Evolutionary conservation across 2,329 filamentous ascomycete genomes (phyloP).

Genomic region (Penicillium sp.): DNA sequence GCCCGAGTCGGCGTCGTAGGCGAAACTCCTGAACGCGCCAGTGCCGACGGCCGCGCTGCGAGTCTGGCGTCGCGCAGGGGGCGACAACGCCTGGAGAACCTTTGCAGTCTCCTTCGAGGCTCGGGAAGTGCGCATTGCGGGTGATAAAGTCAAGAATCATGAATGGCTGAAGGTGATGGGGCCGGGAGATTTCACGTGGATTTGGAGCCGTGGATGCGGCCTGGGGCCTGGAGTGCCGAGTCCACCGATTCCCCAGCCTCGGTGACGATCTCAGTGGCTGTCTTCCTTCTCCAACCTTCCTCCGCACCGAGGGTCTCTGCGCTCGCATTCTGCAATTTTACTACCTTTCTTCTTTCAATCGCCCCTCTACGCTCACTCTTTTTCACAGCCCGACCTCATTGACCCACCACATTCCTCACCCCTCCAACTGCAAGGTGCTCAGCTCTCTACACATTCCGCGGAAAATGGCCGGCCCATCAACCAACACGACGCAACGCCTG

Average conservation of each 20-base stretch:
- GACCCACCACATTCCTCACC: constrained; percentile 9
- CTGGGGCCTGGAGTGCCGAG: constrained; percentile 10
- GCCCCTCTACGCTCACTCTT: neutral
- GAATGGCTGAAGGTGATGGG: neutral
- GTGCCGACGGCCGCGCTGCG: constrained; percentile 40
- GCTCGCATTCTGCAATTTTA: neutral
- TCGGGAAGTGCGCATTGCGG: constrained; percentile 59
- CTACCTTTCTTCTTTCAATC: neutral
- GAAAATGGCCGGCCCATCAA: constrained; percentile 32
- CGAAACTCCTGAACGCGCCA: constrained; percentile 32
- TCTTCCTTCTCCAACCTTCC: constrained; percentile 11
- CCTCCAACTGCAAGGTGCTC: neutral
- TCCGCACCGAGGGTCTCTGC: neutral
- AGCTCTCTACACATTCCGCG: constrained; percentile 3
- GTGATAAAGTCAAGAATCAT: neutral
- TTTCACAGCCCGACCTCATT: neutral
- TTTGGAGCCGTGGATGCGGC: constrained; percentile 9
- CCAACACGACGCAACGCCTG: constrained; percentile 57
- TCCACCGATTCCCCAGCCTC: constrained; percentile 23
- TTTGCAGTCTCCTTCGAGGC: constrained; percentile 62
- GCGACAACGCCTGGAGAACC: constrained; percentile 54
- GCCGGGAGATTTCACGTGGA: constrained; percentile 20
- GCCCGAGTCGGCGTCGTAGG: constrained; percentile 24
- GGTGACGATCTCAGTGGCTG: constrained; percentile 17
- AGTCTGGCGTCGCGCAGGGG: constrained; percentile 46